A percentile compares a stretch with the other conserved stretches of the same genome.
phyloP scores from a whole-genome alignment of 352 stramenopile genomes.

The Phytophthora macrochlamydospora region DNA sequence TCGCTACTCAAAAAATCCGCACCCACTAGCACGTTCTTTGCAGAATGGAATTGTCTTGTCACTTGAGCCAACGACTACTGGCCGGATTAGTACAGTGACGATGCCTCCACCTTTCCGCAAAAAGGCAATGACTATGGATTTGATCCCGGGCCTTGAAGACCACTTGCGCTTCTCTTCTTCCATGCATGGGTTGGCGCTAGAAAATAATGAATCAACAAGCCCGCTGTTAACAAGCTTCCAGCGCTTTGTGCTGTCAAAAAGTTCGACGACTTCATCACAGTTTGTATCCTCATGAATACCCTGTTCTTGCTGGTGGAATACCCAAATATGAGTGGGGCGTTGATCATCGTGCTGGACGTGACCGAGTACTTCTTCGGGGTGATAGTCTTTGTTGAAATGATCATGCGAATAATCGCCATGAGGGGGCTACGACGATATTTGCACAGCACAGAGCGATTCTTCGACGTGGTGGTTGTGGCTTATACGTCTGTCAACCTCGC shows the following conservation, averaged over 20 bases:
- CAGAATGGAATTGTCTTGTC: conserved; percentile 10
- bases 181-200: conserved; percentile 33
- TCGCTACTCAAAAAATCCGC: too few species aligned
- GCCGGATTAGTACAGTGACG: background rate
- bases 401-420: conserved; percentile 63
- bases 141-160: conserved; percentile 20
- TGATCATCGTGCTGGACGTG: conserved; percentile 48
- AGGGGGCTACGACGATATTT: conserved; percentile 53
- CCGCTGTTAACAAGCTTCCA: conserved; percentile 40
- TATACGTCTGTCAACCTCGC: conserved; percentile 61
- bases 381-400: conserved; percentile 66
- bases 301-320: conserved; percentile 74
- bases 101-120: conserved; percentile 12
- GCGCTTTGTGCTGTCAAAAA: conserved; percentile 69
- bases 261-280: conserved; percentile 73
- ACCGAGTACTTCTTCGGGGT: conserved; percentile 74
- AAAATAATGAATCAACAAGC: conserved; percentile 17
- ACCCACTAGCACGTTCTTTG: background rate
- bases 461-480: conserved; percentile 73
- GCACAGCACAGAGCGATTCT: conserved; percentile 60
- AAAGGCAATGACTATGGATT: conserved; percentile 26
- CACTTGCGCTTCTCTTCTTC: conserved; percentile 27
- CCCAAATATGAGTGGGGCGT: conserved; percentile 49
- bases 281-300: conserved; percentile 73
- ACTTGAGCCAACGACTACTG: conserved; percentile 3